Conservation (phyloP, 768 basidiomycete species). For the Mycena vitilis region DNA sequence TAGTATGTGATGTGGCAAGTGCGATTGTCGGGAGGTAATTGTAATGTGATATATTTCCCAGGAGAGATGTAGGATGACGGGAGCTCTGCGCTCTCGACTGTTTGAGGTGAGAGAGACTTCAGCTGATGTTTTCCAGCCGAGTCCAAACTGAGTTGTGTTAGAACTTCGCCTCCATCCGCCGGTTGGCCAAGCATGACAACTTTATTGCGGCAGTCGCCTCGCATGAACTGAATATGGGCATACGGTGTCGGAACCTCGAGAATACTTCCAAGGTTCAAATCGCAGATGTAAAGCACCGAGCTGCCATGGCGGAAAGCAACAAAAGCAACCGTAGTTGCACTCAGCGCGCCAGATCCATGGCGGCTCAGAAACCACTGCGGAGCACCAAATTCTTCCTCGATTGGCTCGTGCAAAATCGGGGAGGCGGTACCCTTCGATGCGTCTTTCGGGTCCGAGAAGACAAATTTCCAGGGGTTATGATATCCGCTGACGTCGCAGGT, state of each 20-base stretch:
- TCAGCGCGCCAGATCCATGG: constrained; percentile 7
- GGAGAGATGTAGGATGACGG: constrained; percentile 9
- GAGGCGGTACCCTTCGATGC: constrained; percentile 2
- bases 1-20: constrained; percentile 62
- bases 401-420: background rate
- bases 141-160: constrained; percentile 5
- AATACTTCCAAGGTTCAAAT: background rate
- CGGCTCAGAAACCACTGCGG: constrained; percentile 20
- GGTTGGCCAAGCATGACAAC: constrained; percentile 17
- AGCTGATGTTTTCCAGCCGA: background rate
- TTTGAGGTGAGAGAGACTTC: background rate
- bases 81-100: background rate
- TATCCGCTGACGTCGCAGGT: constrained; percentile 8
- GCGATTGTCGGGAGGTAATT: constrained; percentile 38
- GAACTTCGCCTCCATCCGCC: constrained; percentile 16
- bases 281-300: constrained; percentile 15
- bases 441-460: background rate
- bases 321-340: constrained; percentile 8
- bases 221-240: constrained; percentile 13
- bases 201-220: background rate
- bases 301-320: constrained; percentile 1
- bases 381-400: constrained; percentile 16
- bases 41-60: constrained; percentile 3
- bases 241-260: background rate
- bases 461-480: constrained; percentile 19